These are phyloP conservation scores for Saturnispora diversa DNA, from an alignment of 805 yeast genomes.

Conservation along the genomic window DNA sequence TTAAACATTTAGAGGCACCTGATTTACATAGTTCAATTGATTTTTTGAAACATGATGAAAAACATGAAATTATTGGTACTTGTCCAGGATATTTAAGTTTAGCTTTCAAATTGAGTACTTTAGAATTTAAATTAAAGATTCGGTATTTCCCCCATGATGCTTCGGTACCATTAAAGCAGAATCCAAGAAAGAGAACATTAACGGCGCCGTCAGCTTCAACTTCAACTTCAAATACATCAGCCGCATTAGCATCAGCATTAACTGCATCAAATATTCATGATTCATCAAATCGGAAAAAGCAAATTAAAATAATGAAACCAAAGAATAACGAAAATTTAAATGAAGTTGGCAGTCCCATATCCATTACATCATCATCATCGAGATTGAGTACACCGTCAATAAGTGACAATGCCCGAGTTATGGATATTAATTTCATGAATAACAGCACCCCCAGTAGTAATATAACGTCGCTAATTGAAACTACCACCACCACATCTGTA, in stretches of 20 bases:
- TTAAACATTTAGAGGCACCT: conserved; percentile 9
- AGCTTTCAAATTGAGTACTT: conserved; percentile 8
- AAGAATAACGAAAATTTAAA: too few relatives aligned
- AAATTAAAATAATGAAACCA: too few relatives aligned
- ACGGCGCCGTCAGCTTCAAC: background rate
- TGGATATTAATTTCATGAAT: background rate
- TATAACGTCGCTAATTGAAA: too few relatives aligned
- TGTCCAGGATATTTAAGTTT: conserved; percentile 8
- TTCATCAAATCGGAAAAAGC: too few relatives aligned
- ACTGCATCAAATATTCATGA: background rate
- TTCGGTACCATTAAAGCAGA: background rate
- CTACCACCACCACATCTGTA: too few relatives aligned
- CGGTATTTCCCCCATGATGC: conserved; percentile 9
- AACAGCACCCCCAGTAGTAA: background rate
- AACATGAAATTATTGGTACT: conserved; percentile 1
- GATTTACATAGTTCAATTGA: conserved; percentile 6
- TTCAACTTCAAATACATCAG: background rate
- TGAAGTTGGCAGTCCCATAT: too few relatives aligned
- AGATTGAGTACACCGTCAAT: too few relatives aligned
- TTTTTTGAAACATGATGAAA: conserved; percentile 8
- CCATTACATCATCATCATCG: too few relatives aligned
- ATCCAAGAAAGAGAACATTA: background rate
- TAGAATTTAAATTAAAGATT: conserved; percentile 9
- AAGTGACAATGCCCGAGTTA: background rate
- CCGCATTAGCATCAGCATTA: background rate